Base-by-base conservation (phyloP, 257 asterid genomes). In the Leptodermis oblonga region DNA sequence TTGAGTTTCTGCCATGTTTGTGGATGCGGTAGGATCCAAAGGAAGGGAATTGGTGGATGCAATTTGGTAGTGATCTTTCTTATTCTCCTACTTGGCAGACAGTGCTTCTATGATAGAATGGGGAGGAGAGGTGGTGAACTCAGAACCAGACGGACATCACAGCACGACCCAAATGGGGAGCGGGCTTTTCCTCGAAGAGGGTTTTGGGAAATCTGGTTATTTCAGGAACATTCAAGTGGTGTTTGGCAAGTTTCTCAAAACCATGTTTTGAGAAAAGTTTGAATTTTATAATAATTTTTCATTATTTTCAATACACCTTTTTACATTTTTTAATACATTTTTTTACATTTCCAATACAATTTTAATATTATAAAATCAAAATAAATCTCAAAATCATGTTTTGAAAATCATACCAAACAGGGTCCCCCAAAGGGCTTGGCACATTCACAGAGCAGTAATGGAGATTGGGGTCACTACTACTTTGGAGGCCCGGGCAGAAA, bases 41-140 rank as follows among this genome's bases (percentile, higher is more conserved):
- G 76, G 90, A 88, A 76, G 97, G 96, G 28, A 75, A 91, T 64
- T 91, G 97, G 97, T 91, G 97, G 97, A 87, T 91, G 96, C 96
- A 91, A 67, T 91, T 87, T 66, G 97, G 97, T n/a, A 83, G 73
- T n/a, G 96, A 74, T 87, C 97, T 15, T 87, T 88, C 91, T 76
- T 91, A 85, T 91, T 91, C 78, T 88, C 97, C 10, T 83, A 85
- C 86, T 73, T 91, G 62, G 90, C 84, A 1, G 95, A 87, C 66
- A 87, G 91, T 73, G 97, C 97, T 14, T 81, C 91, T 39, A 91
- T 91, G 97, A 81, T 91, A 7, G 92, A 91, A 45, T 91, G 95
- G 95, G 97, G 97, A 3, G 97, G 97, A 6, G 97, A 91, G 79
- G 91, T 88, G 25, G 96, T 91, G 42, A 91, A 91, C 37, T 82